phyloP scores from a whole-genome alignment of 371 early-diverging fungal genomes.

The Rhizomucor miehei region DNA sequence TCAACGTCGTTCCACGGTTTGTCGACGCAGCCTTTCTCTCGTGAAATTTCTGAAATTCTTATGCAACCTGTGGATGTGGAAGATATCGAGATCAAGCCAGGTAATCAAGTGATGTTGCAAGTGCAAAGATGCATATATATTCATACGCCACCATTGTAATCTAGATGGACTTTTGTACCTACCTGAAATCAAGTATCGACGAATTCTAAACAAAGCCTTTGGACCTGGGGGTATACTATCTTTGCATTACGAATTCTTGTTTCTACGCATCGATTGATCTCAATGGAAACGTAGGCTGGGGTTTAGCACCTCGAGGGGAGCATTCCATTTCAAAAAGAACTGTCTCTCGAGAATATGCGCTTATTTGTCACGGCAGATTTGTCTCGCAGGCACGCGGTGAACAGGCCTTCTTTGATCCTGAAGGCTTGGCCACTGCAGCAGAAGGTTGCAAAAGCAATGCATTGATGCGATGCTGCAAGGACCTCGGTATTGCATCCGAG shows the following conservation, averaged over 20 bases:
- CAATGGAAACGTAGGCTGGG: constrained; percentile 72
- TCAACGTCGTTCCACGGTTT: constrained; percentile 74
- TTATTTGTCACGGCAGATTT: constrained; percentile 80
- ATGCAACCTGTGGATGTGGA: constrained; percentile 65
- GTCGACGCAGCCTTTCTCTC: constrained; percentile 69
- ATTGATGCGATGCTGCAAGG: constrained; percentile 96
- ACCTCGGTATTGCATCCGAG: constrained; percentile 91
- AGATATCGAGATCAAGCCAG: constrained; percentile 93
- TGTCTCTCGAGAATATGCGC: constrained; percentile 90
- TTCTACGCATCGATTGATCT: constrained; percentile 51
- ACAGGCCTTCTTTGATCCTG: constrained; percentile 82
- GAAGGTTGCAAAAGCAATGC: constrained; percentile 96
- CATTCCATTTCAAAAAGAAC: constrained; percentile 77
- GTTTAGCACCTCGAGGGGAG: constrained; percentile 89
- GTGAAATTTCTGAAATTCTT: constrained; percentile 68
- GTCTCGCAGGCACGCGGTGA: constrained; percentile 95
- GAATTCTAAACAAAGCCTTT: constrained; percentile 91
- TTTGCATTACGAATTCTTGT: constrained; percentile 13
- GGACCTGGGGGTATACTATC: constrained; percentile 90
- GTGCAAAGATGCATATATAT: no score
- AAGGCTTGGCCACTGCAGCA: constrained; percentile 79
- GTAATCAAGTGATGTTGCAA: constrained; percentile 29
- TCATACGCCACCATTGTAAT: no score
- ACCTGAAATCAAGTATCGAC: constrained; percentile 96
- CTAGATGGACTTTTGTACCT: constrained; percentile 90